These are phyloP conservation scores for Scleroderma bovista DNA, from an alignment of 768 basidiomycete genomes.

Conservation along the genomic window DNA sequence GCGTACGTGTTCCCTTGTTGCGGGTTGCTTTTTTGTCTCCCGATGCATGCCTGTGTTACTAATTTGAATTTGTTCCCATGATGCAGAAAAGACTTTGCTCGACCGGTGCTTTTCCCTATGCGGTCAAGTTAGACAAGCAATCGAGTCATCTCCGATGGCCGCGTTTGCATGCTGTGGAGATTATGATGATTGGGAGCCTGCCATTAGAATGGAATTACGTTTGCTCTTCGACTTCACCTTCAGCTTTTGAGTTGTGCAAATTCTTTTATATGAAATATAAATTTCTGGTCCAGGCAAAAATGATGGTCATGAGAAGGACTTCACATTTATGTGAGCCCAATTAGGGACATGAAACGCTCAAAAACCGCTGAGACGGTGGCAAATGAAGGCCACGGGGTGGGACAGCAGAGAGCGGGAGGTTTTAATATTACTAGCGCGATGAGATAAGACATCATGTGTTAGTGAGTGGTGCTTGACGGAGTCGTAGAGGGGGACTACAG, in stretches of 20 bases:
- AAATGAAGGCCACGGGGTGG: conserved; percentile 13
- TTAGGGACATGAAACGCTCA: conserved; percentile 13
- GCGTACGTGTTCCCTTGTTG: conserved; percentile 54
- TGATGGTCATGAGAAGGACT: conserved; percentile 4
- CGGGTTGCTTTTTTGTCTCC: conserved; percentile 1
- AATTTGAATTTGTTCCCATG: conserved; percentile 6
- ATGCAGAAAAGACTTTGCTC: conserved; percentile 57
- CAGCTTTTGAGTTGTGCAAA: conserved; percentile 13
- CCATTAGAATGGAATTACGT: conserved; percentile 3
- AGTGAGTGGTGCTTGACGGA: conserved; percentile 12
- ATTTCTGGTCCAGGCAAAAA: conserved; percentile 24
- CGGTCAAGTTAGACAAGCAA: conserved; percentile 31
- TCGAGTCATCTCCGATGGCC: conserved; percentile 23
- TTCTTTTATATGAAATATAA: conserved; percentile 19
- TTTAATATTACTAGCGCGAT: conserved; percentile 23
- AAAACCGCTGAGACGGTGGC: conserved; percentile 16
- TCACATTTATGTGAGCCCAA: conserved; percentile 18
- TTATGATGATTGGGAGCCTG: conserved; percentile 15
- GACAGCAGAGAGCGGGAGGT: conserved; percentile 9
- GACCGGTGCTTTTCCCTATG: conserved; percentile 61
- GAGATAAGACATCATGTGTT: conserved; percentile 20
- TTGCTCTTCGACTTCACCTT: conserved; percentile 18
- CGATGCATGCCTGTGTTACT: neutral
- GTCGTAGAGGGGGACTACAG: conserved; percentile 9
- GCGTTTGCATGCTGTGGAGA: conserved; percentile 17